phyloP scores from a whole-genome alignment of 306 rosid genomes.

The Sesbania bispinosa region DNA sequence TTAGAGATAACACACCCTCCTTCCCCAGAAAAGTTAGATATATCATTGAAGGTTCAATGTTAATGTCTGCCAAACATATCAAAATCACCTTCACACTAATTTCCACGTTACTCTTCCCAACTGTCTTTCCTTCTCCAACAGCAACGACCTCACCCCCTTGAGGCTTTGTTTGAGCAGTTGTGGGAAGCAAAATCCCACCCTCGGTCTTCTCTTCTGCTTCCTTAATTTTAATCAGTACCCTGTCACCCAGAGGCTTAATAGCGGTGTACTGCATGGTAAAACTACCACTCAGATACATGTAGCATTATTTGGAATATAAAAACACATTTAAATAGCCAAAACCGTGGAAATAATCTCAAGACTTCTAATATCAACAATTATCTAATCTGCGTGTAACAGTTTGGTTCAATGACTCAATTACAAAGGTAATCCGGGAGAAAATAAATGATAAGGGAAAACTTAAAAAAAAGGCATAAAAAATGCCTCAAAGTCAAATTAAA shows the following conservation, averaged over 20 bases:
- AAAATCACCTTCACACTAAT: conserved; percentile 59
- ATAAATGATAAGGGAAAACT: no score
- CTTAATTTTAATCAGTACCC: conserved; percentile 70
- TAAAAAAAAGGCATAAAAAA: no score
- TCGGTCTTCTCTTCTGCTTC: conserved; percentile 58
- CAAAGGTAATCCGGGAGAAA: not conserved
- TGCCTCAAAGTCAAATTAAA: no score
- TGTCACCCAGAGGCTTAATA: conserved; percentile 79
- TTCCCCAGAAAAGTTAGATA: not conserved
- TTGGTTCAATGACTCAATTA: not conserved
- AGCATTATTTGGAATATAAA: not conserved
- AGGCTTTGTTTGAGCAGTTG: conserved; percentile 75
- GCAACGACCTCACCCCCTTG: conserved; percentile 97
- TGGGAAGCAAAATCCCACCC: conserved; percentile 88
- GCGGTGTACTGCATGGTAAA: conserved; percentile 57
- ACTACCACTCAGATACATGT: not conserved
- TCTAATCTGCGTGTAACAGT: not conserved
- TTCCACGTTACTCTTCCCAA: conserved; percentile 67
- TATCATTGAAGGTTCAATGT: not conserved
- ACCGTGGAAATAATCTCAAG: no score
- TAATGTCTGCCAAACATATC: not conserved
- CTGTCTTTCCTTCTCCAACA: conserved; percentile 65
- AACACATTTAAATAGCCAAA: no score
- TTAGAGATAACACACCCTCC: not conserved
- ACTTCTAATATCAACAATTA: not conserved